phyloP scores from a whole-genome alignment of 2,329 filamentous ascomycete genomes.

The Aspergillus sp. region DNA sequence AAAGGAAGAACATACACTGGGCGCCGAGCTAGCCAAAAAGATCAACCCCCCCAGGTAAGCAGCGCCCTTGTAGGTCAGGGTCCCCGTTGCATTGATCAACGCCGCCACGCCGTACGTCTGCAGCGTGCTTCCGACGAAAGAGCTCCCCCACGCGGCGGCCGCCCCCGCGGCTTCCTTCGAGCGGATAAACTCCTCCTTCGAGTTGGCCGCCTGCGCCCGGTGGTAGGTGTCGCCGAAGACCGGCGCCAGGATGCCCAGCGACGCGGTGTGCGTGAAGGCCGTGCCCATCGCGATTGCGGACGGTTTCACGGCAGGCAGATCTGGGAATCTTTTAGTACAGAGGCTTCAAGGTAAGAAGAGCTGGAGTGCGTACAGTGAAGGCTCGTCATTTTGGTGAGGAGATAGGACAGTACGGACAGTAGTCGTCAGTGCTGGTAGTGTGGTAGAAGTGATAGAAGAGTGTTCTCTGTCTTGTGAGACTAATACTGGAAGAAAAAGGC shows the following conservation, averaged over 20 bases:
- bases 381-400: slow-evolving; percentile 50
- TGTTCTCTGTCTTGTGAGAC: no score
- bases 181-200: slow-evolving; percentile 91
- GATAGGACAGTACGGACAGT: no score
- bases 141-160: slow-evolving; percentile 81
- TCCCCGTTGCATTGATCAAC: slow-evolving; percentile 88
- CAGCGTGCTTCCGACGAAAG: slow-evolving; percentile 75
- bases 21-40: slow-evolving; percentile 84
- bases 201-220: slow-evolving; percentile 81
- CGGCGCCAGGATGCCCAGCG: slow-evolving; percentile 76
- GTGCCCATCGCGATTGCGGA: slow-evolving; percentile 95
- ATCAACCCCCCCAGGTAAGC: slow-evolving; percentile 85
- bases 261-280: slow-evolving; percentile 86
- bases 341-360: background rate
- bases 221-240: slow-evolving; percentile 93
- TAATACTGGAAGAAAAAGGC: no score
- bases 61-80: slow-evolving; percentile 91
- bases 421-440: no score
- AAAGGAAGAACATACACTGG: slow-evolving; percentile 56
- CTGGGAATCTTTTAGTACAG: slow-evolving; percentile 26
- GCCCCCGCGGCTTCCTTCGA: slow-evolving; percentile 86
- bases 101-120: slow-evolving; percentile 86
- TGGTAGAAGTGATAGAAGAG: no score
- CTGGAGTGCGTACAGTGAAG: slow-evolving; percentile 44
- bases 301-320: slow-evolving; percentile 82